phyloP scores from a whole-genome alignment of 371 early-diverging fungal species.

The Apophysomyces sp. region DNA sequence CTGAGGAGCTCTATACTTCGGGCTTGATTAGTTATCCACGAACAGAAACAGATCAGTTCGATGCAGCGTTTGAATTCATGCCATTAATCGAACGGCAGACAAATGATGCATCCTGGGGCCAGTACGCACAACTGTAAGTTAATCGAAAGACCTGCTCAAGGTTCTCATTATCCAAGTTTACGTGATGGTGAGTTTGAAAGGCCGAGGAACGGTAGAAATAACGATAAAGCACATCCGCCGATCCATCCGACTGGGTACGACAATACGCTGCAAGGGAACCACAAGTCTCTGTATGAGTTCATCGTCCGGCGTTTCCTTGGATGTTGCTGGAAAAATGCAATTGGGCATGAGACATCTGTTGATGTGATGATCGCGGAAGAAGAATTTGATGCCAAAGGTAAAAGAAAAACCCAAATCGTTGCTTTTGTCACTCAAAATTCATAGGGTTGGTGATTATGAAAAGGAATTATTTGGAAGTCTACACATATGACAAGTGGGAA shows the following conservation, averaged over 20 bases:
- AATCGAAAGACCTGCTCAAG: background rate
- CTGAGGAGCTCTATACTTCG: constrained; percentile 82
- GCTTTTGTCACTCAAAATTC: background rate
- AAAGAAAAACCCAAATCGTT: background rate
- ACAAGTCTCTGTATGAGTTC: constrained; percentile 88
- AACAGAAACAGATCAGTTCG: constrained; percentile 98
- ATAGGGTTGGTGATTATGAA: constrained; percentile 78
- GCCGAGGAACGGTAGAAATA: constrained; percentile 91
- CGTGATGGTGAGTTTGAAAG: constrained; percentile 70
- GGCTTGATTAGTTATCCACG: constrained; percentile 99
- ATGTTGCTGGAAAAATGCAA: constrained; percentile 94
- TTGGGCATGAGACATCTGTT: constrained; percentile 85
- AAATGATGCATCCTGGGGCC: constrained; percentile 62
- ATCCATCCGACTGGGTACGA: constrained; percentile 94
- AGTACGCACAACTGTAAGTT: constrained; percentile 62
- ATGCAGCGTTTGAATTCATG: constrained; percentile 72
- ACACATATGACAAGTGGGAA: constrained; percentile 93
- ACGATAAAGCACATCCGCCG: constrained; percentile 99
- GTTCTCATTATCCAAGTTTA: constrained; percentile 42
- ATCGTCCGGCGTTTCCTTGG: constrained; percentile 94
- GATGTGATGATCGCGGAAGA: constrained; percentile 70
- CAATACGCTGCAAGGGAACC: constrained; percentile 56
- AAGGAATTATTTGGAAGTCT: constrained; percentile 95
- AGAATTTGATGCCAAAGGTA: constrained; percentile 69
- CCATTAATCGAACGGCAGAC: constrained; percentile 68